These are phyloP conservation scores for Peterozyma xylosa DNA, from an alignment of 805 yeast genomes.

Conservation along the genomic window DNA sequence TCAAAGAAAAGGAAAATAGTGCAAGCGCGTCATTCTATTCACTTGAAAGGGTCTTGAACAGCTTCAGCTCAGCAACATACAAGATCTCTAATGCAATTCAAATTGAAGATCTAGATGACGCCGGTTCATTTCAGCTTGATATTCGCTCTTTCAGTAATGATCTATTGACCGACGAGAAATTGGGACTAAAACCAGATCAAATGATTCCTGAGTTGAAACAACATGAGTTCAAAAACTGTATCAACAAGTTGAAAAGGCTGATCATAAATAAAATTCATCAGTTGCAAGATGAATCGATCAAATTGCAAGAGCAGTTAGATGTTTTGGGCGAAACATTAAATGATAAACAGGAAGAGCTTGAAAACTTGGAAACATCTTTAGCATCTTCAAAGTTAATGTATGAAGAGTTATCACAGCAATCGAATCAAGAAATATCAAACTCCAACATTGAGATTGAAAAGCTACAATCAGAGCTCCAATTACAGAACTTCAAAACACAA, in stretches of 20 bases:
- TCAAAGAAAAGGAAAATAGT: slow-evolving; percentile 41
- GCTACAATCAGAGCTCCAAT: slow-evolving; percentile 48
- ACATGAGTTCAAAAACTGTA: slow-evolving; percentile 22
- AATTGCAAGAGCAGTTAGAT: slow-evolving; percentile 53
- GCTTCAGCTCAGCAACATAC: slow-evolving; percentile 49
- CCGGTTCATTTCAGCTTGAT: slow-evolving; percentile 26
- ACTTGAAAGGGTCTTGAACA: slow-evolving; percentile 42
- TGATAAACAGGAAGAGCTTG: slow-evolving; percentile 50
- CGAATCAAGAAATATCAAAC: slow-evolving; percentile 43
- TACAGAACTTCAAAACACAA: slow-evolving; percentile 14
- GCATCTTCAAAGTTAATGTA: slow-evolving; percentile 40
- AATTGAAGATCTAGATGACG: slow-evolving; percentile 9
- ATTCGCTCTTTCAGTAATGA: slow-evolving; percentile 26
- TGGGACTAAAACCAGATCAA: slow-evolving; percentile 38
- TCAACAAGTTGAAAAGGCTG: slow-evolving; percentile 37
- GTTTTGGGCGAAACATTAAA: slow-evolving; percentile 44
- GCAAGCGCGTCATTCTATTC: slow-evolving; percentile 42
- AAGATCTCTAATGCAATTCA: slow-evolving; percentile 29
- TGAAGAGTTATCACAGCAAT: slow-evolving; percentile 48
- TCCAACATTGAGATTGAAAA: slow-evolving; percentile 61
- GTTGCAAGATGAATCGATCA: slow-evolving; percentile 49
- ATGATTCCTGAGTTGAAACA: slow-evolving; percentile 29
- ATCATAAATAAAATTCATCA: slow-evolving; percentile 37
- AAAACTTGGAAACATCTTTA: slow-evolving; percentile 49
- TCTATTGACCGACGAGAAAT: slow-evolving; percentile 31